These are phyloP conservation scores for Alloteropsis semialata DNA, from an alignment of 176 grass and related monocot genomes.

Conservation along the genomic window DNA sequence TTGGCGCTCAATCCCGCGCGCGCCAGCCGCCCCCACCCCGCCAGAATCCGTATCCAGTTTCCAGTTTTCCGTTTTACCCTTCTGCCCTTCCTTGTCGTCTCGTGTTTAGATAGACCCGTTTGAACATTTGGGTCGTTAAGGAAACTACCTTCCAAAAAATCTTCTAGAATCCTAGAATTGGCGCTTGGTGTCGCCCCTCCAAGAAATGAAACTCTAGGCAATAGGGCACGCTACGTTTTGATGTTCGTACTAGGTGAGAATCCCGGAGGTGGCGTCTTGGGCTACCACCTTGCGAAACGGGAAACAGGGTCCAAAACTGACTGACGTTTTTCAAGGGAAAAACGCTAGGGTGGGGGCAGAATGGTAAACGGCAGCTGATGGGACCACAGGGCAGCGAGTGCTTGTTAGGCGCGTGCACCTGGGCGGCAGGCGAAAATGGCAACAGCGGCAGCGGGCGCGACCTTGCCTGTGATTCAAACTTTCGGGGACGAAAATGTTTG, in stretches of 20 bases:
- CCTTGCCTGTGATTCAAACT: neutral
- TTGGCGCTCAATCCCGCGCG: neutral
- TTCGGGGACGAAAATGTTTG: slow-evolving; percentile 4
- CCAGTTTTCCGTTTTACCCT: neutral
- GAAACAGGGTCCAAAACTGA: neutral
- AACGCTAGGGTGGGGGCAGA: neutral
- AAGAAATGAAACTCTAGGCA: neutral
- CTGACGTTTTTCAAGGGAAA: neutral
- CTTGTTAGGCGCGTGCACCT: neutral
- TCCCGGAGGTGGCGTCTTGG: neutral
- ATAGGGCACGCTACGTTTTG: neutral
- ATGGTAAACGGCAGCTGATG: neutral
- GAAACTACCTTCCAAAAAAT: neutral
- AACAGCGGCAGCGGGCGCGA: neutral
- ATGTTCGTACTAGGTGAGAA: neutral
- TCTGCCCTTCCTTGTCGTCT: neutral
- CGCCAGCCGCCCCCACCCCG: neutral
- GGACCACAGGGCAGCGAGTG: neutral
- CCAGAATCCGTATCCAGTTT: neutral
- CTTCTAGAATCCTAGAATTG: neutral
- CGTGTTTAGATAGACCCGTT: neutral
- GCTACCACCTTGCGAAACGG: too few relatives aligned
- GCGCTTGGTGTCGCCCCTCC: neutral
- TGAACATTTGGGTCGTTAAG: neutral
- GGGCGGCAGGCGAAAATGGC: slow-evolving; percentile 23